Evolutionary conservation across 2,329 filamentous ascomycete genomes (phyloP).

Genomic region (Falciphora oryzae): DNA sequence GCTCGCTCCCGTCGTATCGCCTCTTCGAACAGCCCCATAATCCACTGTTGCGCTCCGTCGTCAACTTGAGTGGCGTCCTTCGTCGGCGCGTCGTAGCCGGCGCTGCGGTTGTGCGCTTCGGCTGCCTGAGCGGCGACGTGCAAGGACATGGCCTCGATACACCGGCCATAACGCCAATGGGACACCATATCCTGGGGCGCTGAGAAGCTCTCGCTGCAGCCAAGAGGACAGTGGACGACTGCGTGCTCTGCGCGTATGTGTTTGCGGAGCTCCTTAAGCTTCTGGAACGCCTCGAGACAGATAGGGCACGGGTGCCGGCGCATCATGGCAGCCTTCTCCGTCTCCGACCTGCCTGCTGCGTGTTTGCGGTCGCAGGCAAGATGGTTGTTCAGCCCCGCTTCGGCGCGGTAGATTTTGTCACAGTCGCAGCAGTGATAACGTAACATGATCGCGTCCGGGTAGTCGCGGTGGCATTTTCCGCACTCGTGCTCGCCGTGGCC

Average conservation of each 20-base stretch:
- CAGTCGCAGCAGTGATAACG: background rate
- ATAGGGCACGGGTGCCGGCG: background rate
- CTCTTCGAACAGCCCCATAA: background rate
- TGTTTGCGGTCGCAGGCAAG: background rate
- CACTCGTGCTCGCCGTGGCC: background rate
- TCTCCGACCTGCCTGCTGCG: background rate
- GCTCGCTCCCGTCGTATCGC: background rate
- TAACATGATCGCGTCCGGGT: background rate
- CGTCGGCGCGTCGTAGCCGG: background rate
- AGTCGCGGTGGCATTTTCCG: background rate
- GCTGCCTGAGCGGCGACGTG: background rate
- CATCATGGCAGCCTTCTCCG: background rate
- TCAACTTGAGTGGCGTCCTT: background rate
- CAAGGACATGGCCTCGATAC: background rate
- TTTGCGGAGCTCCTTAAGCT: background rate
- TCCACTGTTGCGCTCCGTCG: background rate
- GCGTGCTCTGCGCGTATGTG: background rate
- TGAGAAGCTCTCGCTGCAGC: background rate
- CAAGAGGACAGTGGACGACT: background rate
- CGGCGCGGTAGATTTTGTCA: background rate
- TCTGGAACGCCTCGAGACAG: background rate
- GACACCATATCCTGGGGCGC: background rate
- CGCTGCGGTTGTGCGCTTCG: too few relatives aligned
- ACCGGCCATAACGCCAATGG: background rate
- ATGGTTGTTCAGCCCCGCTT: background rate